Conservation (phyloP, 169 alveolate species). For the Plasmodium falciparum region DNA sequence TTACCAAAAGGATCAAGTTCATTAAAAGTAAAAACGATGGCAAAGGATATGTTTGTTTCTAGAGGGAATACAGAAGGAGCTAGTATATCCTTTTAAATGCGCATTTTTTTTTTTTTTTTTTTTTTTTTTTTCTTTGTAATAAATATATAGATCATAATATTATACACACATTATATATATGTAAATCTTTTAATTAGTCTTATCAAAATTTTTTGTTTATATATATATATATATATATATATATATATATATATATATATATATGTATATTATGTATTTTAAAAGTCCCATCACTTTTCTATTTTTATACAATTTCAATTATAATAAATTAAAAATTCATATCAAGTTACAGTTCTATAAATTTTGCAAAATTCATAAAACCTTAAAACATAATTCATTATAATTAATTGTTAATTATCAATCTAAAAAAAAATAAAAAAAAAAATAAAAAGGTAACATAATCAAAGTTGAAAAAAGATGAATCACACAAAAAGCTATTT, state of each 20-base stretch:
- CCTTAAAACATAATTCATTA: too few species aligned
- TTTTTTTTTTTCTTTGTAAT: slow-evolving; percentile 22
- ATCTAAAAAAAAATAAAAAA: too few species aligned
- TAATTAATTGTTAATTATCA: too few species aligned
- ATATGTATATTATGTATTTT: neutral
- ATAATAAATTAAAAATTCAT: too few species aligned
- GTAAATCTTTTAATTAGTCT: slow-evolving; percentile 48
- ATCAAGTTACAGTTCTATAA: too few species aligned
- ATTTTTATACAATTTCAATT: too few species aligned
- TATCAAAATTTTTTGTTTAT: slow-evolving; percentile 2
- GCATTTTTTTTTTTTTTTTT: neutral
- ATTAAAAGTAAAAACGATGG: slow-evolving; percentile 77
- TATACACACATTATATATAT: neutral
- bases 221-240: slow-evolving; percentile 1
- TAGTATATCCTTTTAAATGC: slow-evolving; percentile 69
- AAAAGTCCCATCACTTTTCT: too few species aligned
- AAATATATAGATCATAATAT: too few species aligned
- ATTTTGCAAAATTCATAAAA: too few species aligned
- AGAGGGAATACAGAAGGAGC: slow-evolving; percentile 79
- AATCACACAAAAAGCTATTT: too few species aligned
- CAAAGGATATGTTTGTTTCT: slow-evolving; percentile 77
- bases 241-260: neutral
- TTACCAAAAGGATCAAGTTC: slow-evolving; percentile 77
- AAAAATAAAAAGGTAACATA: too few species aligned
- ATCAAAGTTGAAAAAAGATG: too few species aligned